Base-by-base conservation (phyloP, 2,329 filamentous ascomycete species). In the Graphilbum sp. region DNA sequence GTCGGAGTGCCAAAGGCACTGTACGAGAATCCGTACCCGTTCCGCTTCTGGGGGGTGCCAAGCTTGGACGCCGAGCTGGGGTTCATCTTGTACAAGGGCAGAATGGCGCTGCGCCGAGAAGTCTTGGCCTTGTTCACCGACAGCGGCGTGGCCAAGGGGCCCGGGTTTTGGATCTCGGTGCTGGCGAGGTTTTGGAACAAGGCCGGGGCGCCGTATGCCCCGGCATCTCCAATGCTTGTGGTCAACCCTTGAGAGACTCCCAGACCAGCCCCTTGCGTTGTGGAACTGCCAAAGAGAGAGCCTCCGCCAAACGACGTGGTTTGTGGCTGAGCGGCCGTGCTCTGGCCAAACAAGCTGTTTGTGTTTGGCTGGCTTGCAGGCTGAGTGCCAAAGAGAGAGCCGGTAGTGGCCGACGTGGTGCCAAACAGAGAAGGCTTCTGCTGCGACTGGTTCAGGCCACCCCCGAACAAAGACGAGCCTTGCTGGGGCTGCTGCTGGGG, bases 101-200 rank as follows among this genome's bases (percentile, higher is more conserved):
- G 60, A 32, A 88, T 81, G 10, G 82, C 79, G 46, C 72, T 76
- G 54, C 85, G 81, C 56, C 82, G 83, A 40, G 78, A 68, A 9
- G 45, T 47, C 60, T 85, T 88, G 29, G 63, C 62, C 56, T 75
- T 78, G 49, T 74, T 78, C 45, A 76, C 79, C 9, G 78, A 80
- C 12, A 96, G 67, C 0, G 92, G 90, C 1, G 88, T 96, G 9
- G 88, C 90, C 46, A 98, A 68, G 3, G 92, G 90, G 2, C 90
- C 90, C 3, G 86, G 82, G 50, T 86, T 86, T 55, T 56, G 68
- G 38, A 64, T 61, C 61, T 59, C 82, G 59, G 52, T 75, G 53
- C 53, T 67, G 47, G 66, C 66, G 15, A 95, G 62, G 38, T 77
- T 79, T 24, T 77, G 73, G 57, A 96, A 96, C 17, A 98, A 69